These are phyloP conservation scores for Coniella vitis DNA, from an alignment of 2,329 filamentous ascomycete genomes.

Conservation along the genomic window DNA sequence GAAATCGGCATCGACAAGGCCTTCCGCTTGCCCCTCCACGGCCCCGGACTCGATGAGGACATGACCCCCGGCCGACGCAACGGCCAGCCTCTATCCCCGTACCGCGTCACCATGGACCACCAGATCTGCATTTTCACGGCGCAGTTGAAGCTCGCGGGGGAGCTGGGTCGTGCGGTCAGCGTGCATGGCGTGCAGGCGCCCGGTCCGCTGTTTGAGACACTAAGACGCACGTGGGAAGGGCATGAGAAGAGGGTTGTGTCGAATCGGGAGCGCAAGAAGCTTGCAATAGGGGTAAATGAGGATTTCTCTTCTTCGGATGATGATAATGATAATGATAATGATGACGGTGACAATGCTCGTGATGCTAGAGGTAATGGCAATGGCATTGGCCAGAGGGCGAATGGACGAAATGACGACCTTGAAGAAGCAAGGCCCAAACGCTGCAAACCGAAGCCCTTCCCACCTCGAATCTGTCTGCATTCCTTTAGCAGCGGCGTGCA, in stretches of 20 bases:
- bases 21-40: constrained; percentile 60
- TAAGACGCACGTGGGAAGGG: constrained; percentile 63
- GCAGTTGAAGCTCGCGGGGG: constrained; percentile 65
- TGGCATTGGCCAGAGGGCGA: too few species aligned
- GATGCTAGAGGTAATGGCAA: too few species aligned
- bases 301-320: constrained; percentile 31
- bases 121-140: constrained; percentile 59
- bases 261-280: constrained; percentile 47
- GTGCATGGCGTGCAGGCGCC: constrained; percentile 73
- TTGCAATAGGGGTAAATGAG: constrained; percentile 38
- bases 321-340: constrained; percentile 17
- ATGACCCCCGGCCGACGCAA: constrained; percentile 66
- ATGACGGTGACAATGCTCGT: neutral
- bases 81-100: constrained; percentile 59
- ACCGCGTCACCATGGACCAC: constrained; percentile 62
- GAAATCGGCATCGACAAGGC: constrained; percentile 73
- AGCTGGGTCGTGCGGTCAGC: constrained; percentile 57
- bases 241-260: constrained; percentile 57
- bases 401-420: too few species aligned
- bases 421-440: constrained; percentile 1
- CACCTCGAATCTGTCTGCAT: constrained; percentile 86
- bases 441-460: constrained; percentile 54
- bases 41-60: constrained; percentile 37
- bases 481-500: constrained; percentile 80
- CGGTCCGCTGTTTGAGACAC: constrained; percentile 58